Conservation (phyloP, 116 monocot genomes). For the Posidonia oceanica region DNA sequence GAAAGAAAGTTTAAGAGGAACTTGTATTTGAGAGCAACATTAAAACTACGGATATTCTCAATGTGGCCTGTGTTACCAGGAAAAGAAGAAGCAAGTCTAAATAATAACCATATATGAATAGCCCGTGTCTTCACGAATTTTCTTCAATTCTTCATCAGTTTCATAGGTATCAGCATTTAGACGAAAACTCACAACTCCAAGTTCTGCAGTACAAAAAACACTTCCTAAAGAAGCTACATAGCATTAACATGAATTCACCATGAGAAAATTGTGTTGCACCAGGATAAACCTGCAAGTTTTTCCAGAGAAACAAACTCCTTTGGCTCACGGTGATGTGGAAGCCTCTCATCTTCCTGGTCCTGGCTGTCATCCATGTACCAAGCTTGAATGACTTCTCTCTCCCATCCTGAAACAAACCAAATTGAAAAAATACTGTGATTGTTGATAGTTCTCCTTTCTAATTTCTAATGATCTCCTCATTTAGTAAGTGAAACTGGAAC, state of each 20-base stretch:
- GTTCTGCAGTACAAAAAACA: conserved; percentile 22
- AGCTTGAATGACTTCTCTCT: conserved; percentile 57
- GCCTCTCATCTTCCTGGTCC: conserved; percentile 86
- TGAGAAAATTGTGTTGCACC: neutral
- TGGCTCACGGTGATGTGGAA: conserved; percentile 74
- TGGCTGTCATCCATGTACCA: conserved; percentile 89
- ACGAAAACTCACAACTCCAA: conserved; percentile 63
- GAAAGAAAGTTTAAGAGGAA: too few species aligned
- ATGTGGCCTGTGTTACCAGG: neutral
- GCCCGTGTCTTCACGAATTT: conserved; percentile 71
- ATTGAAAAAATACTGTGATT: too few species aligned
- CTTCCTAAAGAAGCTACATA: neutral
- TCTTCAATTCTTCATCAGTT: conserved; percentile 60
- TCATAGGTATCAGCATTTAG: conserved; percentile 53
- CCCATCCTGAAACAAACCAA: conserved; percentile 29
- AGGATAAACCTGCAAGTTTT: conserved; percentile 44
- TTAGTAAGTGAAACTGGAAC: too few species aligned
- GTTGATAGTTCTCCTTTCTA: too few species aligned
- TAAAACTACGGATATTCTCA: too few species aligned
- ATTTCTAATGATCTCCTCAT: too few species aligned
- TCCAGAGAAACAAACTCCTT: conserved; percentile 62
- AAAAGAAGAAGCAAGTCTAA: neutral
- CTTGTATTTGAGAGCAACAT: too few species aligned
- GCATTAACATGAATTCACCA: neutral
- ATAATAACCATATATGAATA: conserved; percentile 47